Conservation (phyloP, 2,329 filamentous ascomycete genomes). For the Colletotrichum sojae region DNA sequence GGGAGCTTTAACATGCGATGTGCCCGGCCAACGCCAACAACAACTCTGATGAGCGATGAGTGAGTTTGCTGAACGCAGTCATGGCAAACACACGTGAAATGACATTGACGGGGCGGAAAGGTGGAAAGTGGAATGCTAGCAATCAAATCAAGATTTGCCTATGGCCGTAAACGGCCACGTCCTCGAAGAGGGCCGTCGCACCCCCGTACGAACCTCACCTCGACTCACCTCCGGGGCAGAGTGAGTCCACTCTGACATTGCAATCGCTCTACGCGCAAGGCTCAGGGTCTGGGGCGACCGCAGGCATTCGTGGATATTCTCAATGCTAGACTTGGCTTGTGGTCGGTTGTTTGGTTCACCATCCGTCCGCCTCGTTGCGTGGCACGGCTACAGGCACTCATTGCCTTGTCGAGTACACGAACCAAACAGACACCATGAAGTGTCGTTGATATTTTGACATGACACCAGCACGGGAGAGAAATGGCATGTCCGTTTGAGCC, state of each 20-base stretch:
- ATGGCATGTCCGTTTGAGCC: not conserved
- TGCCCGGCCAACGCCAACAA: conserved; percentile 4
- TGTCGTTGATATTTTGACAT: not conserved
- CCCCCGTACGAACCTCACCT: conserved; percentile 1
- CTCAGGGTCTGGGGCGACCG: not conserved
- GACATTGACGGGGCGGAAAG: conserved; percentile 2
- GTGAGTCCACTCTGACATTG: conserved; percentile 33
- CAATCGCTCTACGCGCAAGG: conserved; percentile 12
- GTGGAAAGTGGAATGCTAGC: conserved; percentile 37
- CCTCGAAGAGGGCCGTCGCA: not conserved
- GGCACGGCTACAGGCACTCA: too few species aligned
- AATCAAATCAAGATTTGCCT: conserved; percentile 22
- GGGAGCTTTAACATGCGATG: not conserved
- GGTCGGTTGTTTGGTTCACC: too few species aligned
- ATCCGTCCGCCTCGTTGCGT: not conserved
- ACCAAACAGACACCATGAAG: not conserved
- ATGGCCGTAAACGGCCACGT: conserved; percentile 5
- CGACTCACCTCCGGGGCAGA: conserved; percentile 26
- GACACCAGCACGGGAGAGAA: not conserved
- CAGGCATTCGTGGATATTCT: conserved; percentile 21
- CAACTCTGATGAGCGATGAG: not conserved
- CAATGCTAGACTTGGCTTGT: not conserved
- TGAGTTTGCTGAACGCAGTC: not conserved
- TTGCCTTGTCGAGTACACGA: not conserved
- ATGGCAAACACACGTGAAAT: conserved; percentile 28